phyloP scores from a whole-genome alignment of 148 eudicot genomes.

The Persicaria tinctoria region DNA sequence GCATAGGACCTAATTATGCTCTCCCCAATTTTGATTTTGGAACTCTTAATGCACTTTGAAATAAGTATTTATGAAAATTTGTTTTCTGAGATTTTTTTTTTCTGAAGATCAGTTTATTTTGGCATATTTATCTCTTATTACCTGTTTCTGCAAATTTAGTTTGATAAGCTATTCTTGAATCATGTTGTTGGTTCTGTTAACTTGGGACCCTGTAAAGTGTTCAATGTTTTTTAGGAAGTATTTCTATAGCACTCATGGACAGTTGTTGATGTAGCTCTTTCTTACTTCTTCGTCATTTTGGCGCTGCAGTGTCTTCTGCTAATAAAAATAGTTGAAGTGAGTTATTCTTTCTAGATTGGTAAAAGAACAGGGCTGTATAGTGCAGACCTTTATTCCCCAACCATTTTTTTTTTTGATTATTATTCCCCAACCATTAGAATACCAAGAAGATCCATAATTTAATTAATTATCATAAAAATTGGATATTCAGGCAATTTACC shows the following conservation, averaged over 20 bases:
- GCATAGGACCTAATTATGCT: not conserved
- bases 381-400: not conserved
- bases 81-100: no score
- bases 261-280: not conserved
- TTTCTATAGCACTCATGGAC: not conserved
- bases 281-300: not conserved
- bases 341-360: not conserved
- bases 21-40: not conserved
- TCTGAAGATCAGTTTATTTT: not conserved
- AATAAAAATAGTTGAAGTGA: not conserved
- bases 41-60: not conserved
- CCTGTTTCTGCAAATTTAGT: not conserved
- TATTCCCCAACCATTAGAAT: not conserved
- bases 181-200: slow-evolving; percentile 1
- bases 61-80: not conserved
- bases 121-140: not conserved
- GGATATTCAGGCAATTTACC: not conserved
- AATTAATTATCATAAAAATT: not conserved
- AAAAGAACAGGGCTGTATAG: not conserved
- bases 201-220: not conserved
- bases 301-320: not conserved
- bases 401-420: no score
- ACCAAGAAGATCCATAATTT: not conserved
- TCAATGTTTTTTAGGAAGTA: not conserved
- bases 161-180: not conserved